These are phyloP conservation scores for Xylariaceae sp. DNA, from an alignment of 2,329 filamentous ascomycete species.

Conservation along the genomic window DNA sequence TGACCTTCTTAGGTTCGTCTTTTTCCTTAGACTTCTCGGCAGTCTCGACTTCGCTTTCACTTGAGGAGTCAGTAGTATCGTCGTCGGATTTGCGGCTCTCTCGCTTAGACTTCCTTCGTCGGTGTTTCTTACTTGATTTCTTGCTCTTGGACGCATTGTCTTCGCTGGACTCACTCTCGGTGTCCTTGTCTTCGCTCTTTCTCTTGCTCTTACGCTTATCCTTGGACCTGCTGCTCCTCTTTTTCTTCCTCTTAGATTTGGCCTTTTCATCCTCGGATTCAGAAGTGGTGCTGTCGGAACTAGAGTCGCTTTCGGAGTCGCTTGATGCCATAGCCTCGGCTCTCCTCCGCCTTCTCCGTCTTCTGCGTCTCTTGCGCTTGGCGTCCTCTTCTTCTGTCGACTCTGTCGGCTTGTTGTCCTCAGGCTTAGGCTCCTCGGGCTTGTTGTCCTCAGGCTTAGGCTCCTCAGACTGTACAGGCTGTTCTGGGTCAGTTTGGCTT, in stretches of 20 bases:
- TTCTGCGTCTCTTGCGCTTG: background rate
- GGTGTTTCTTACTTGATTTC: constrained; percentile 6
- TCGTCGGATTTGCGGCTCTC: background rate
- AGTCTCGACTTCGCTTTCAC: constrained; percentile 10
- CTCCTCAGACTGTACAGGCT: background rate
- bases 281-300: background rate
- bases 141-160: constrained; percentile 10
- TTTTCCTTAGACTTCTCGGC: constrained; percentile 10
- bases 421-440: too few relatives aligned
- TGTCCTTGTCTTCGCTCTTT: background rate
- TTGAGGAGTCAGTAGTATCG: constrained; percentile 9
- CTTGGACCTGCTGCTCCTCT: background rate
- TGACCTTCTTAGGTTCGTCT: constrained; percentile 4
- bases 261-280: constrained; percentile 11
- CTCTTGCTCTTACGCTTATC: background rate
- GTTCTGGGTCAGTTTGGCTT: background rate
- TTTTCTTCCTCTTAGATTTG: constrained; percentile 9
- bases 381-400: too few relatives aligned
- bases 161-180: constrained; percentile 7
- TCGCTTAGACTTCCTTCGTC: constrained; percentile 9
- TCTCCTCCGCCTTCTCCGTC: constrained; percentile 9
- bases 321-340: background rate
- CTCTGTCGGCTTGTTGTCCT: too few relatives aligned
- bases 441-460: constrained; percentile 3
- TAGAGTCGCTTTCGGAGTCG: constrained; percentile 8